These are phyloP conservation scores for Elasticomyces elasticus DNA, from an alignment of 495 filamentous ascomycete species.

Conservation along the genomic window DNA sequence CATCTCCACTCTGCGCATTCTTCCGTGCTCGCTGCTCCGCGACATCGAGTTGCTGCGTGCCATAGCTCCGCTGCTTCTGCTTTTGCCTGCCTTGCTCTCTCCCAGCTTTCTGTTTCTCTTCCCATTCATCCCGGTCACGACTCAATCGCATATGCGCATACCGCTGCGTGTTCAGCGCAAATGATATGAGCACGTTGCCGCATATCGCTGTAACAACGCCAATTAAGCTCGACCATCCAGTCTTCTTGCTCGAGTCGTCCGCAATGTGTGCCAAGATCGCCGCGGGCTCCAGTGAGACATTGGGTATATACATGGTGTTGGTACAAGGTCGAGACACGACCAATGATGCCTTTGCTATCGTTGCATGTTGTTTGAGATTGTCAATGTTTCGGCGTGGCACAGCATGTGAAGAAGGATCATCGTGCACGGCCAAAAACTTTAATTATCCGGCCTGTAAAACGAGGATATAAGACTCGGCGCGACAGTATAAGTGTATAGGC, in stretches of 20 bases:
- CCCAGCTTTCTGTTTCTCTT: conserved; percentile 27
- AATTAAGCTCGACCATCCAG: conserved; percentile 61
- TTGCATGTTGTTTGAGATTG: no score
- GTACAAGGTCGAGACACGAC: background rate
- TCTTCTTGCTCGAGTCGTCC: background rate
- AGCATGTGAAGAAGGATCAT: no score
- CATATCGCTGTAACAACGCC: conserved; percentile 85
- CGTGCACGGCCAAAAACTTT: no score
- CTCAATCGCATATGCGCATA: conserved; percentile 83
- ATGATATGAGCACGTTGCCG: conserved; percentile 85
- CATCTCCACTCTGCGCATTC: conserved; percentile 14
- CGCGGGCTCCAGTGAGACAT: background rate
- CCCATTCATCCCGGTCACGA: conserved; percentile 37
- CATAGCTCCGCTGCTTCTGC: conserved; percentile 27
- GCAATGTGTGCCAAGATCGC: background rate
- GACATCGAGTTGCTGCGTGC: conserved; percentile 25
- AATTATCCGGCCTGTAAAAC: no score
- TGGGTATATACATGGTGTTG: conserved; percentile 3
- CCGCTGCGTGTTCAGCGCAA: conserved; percentile 92
- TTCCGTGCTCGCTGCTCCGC: conserved; percentile 23
- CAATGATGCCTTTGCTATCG: background rate
- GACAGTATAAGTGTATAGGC: no score
- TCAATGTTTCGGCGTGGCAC: no score
- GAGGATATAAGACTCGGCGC: no score
- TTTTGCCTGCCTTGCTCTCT: conserved; percentile 8